A percentile compares a stretch with the other conserved stretches of the same genome.
phyloP scores from a whole-genome alignment of 2,329 filamentous ascomycete species.

The Cryoendolithus antarcticus region DNA sequence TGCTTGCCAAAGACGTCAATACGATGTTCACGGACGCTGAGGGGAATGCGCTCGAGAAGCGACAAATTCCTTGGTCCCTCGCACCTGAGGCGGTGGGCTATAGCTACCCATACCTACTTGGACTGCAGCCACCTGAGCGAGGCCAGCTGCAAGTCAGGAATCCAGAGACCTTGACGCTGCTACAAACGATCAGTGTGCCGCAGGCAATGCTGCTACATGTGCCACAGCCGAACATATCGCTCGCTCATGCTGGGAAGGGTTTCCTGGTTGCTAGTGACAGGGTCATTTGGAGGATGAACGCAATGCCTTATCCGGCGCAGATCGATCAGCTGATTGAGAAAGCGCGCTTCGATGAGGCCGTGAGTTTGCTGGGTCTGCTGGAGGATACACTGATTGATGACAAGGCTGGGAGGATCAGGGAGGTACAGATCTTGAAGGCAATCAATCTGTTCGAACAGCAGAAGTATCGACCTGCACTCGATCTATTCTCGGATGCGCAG shows the following conservation, averaged over 20 bases:
- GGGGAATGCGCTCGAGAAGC: conserved; percentile 68
- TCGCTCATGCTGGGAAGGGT: conserved; percentile 92
- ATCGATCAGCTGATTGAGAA: conserved; percentile 67
- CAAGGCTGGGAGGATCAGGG: conserved; percentile 67
- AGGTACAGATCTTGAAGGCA: conserved; percentile 86
- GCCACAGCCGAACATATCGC: conserved; percentile 78
- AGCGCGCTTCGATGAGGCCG: conserved; percentile 73
- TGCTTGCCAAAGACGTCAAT: conserved; percentile 96
- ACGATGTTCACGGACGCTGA: conserved; percentile 80
- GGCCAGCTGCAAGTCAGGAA: conserved; percentile 83
- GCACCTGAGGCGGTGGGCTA: conserved; percentile 89
- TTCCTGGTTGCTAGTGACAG: conserved; percentile 89
- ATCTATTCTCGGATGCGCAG: conserved; percentile 80
- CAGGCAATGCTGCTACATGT: conserved; percentile 80
- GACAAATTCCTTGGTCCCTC: conserved; percentile 78
- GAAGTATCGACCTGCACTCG: conserved; percentile 75
- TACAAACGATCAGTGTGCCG: conserved; percentile 74
- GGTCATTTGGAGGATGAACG: conserved; percentile 90
- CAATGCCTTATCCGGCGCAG: conserved; percentile 81
- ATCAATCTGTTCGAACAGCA: conserved; percentile 69
- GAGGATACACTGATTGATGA: conserved; percentile 81
- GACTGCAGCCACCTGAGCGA: conserved; percentile 70
- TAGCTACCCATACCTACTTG: conserved; percentile 89
- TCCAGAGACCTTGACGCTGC: conserved; percentile 75
- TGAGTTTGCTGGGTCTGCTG: conserved; percentile 77